Evolutionary conservation across 148 eudicot genomes (phyloP).

Genomic region (Fagopyrum homotropicum): DNA sequence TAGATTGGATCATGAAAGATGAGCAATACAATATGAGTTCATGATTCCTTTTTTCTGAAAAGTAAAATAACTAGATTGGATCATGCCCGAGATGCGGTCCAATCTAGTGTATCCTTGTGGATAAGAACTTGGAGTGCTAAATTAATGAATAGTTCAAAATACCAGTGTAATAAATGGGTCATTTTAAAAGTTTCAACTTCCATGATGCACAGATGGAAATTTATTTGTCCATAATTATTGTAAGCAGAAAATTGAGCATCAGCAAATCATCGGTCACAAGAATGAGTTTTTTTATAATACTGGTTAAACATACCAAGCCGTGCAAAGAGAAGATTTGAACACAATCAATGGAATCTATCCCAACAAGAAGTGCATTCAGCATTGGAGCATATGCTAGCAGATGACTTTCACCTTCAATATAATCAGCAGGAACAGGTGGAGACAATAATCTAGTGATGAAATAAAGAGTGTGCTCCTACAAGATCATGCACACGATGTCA

Average conservation of each 20-base stretch:
- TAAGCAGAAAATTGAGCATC: not conserved
- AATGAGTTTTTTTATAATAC: not conserved
- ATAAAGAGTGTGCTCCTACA: constrained; percentile 82
- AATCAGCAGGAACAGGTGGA: constrained; percentile 62
- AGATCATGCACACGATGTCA: constrained; percentile 2
- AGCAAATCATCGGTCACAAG: not conserved
- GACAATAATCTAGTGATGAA: constrained; percentile 78
- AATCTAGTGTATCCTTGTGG: no score
- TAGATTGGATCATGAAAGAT: no score
- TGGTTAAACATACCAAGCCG: constrained; percentile 64
- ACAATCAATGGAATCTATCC: constrained; percentile 81
- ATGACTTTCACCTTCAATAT: constrained; percentile 56
- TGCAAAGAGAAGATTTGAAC: constrained; percentile 91
- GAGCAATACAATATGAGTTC: no score
- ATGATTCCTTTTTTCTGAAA: no score
- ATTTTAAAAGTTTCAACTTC: not conserved
- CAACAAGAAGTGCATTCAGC: constrained; percentile 81
- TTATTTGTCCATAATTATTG: not conserved
- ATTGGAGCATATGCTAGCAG: constrained; percentile 74
- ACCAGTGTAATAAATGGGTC: not conserved
- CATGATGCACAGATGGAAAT: not conserved
- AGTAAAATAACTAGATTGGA: no score
- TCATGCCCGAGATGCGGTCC: no score
- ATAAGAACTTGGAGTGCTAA: no score
- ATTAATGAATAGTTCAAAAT: no score